These are phyloP conservation scores for Phytophthora palmivora DNA, from an alignment of 352 stramenopile species.

Conservation along the genomic window DNA sequence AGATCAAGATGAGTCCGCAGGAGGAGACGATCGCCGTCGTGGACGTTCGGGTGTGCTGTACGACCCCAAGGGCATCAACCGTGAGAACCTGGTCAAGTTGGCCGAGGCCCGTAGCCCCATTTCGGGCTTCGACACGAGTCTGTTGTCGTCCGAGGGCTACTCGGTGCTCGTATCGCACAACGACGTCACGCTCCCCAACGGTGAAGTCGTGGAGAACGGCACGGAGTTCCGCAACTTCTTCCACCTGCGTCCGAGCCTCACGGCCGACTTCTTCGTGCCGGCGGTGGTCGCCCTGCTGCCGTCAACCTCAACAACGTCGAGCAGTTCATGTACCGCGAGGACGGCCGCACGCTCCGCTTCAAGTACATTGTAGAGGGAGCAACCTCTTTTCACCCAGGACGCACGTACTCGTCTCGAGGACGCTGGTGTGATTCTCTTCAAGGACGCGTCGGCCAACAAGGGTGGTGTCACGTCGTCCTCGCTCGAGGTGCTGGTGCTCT, in stretches of 20 bases:
- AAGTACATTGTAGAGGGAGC: slow-evolving; percentile 97
- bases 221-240: slow-evolving; percentile 97
- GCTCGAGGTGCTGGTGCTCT: slow-evolving; percentile 78
- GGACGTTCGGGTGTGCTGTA: slow-evolving; percentile 95
- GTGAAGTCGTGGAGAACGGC: slow-evolving; percentile 91
- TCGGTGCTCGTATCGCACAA: slow-evolving; percentile 75
- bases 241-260: slow-evolving; percentile 93
- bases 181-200: slow-evolving; percentile 71
- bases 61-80: slow-evolving; percentile 95
- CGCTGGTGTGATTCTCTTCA: slow-evolving; percentile 96
- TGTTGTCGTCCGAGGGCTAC: slow-evolving; percentile 71
- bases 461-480: slow-evolving; percentile 84
- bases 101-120: slow-evolving; percentile 91
- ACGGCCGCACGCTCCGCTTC: slow-evolving; percentile 86
- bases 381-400: slow-evolving; percentile 98
- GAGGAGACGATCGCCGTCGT: slow-evolving; percentile 97
- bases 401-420: slow-evolving; percentile 94
- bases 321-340: slow-evolving; percentile 84
- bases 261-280: slow-evolving; percentile 97
- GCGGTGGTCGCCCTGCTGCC: slow-evolving; percentile 94
- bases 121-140: slow-evolving; percentile 87
- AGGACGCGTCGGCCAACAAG: slow-evolving; percentile 96
- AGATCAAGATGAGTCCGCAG: slow-evolving; percentile 96
- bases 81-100: slow-evolving; percentile 92
- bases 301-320: slow-evolving; percentile 97